Evolutionary conservation across 139 green algal species (phyloP).

Genomic region (Coelastrella sp.): DNA sequence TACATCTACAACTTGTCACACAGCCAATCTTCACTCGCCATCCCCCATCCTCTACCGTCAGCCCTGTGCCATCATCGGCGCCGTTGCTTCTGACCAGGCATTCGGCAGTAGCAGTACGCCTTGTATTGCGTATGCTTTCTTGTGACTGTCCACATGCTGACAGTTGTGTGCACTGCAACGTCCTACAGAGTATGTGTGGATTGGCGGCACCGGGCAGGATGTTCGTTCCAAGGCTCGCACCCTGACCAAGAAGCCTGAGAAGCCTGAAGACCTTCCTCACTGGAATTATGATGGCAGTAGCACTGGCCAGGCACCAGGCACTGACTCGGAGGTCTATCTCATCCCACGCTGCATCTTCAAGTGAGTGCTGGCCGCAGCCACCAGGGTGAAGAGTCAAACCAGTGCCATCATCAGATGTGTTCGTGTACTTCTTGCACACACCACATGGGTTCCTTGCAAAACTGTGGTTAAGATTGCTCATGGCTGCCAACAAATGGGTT

Average conservation of each 20-base stretch:
- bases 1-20: neutral
- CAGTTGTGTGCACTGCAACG: neutral
- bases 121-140: no score
- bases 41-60: neutral
- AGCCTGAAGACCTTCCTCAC: conserved; percentile 82
- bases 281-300: conserved; percentile 99
- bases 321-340: conserved; percentile 91
- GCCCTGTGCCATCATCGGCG: neutral
- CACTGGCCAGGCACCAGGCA: conserved; percentile 91
- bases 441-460: no score
- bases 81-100: neutral
- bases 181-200: conserved; percentile 91
- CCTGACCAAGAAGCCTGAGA: conserved; percentile 59
- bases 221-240: conserved; percentile 82
- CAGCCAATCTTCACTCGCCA: neutral
- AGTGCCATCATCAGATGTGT: no score
- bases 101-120: no score
- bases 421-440: no score
- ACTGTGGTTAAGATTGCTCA: no score
- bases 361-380: no score
- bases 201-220: conserved; percentile 86
- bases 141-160: no score
- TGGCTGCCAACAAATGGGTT: no score
- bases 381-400: no score
- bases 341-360: conserved; percentile 85